These are phyloP conservation scores for Ceratocystis cubensis DNA, from an alignment of 2,329 filamentous ascomycete species.

Conservation along the genomic window DNA sequence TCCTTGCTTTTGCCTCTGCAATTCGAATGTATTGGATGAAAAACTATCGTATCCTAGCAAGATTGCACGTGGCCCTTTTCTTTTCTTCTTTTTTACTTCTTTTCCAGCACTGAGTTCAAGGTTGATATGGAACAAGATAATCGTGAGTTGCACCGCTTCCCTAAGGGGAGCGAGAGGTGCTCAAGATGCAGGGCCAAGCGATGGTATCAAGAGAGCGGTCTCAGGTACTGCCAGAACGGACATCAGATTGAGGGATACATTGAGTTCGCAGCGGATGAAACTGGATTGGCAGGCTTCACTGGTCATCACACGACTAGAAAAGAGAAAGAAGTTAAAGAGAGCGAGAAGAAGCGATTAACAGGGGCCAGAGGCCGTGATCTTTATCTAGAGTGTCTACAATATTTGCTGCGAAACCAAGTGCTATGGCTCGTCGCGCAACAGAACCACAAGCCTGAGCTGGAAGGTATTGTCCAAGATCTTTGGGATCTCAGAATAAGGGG, in stretches of 20 bases:
- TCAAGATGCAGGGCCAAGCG: slow-evolving; percentile 56
- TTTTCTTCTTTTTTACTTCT: slow-evolving; percentile 4
- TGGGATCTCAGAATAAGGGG: slow-evolving; percentile 60
- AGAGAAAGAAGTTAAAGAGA: slow-evolving; percentile 39
- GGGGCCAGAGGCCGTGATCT: slow-evolving; percentile 62
- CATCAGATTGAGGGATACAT: slow-evolving; percentile 61
- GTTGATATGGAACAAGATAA: slow-evolving; percentile 31
- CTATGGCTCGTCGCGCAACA: slow-evolving; percentile 57
- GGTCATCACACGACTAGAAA: slow-evolving; percentile 31
- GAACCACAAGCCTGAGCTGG: slow-evolving; percentile 58
- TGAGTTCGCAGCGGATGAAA: slow-evolving; percentile 52
- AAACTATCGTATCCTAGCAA: too few species aligned
- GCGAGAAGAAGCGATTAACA: slow-evolving; percentile 44
- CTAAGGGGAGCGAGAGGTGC: slow-evolving; percentile 39
- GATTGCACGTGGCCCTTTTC: too few species aligned
- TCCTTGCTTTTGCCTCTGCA: too few species aligned
- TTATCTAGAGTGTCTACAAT: slow-evolving; percentile 72
- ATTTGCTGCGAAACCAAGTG: slow-evolving; percentile 72
- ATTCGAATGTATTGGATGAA: too few species aligned
- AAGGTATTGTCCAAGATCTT: slow-evolving; percentile 67
- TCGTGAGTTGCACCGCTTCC: slow-evolving; percentile 38
- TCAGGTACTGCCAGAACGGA: slow-evolving; percentile 66
- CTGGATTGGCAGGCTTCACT: slow-evolving; percentile 48
- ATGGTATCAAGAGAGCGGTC: slow-evolving; percentile 63
- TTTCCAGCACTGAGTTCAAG: not conserved